Conservation (phyloP, 2,329 filamentous ascomycete species). For the Trichoderma koningiopsis region DNA sequence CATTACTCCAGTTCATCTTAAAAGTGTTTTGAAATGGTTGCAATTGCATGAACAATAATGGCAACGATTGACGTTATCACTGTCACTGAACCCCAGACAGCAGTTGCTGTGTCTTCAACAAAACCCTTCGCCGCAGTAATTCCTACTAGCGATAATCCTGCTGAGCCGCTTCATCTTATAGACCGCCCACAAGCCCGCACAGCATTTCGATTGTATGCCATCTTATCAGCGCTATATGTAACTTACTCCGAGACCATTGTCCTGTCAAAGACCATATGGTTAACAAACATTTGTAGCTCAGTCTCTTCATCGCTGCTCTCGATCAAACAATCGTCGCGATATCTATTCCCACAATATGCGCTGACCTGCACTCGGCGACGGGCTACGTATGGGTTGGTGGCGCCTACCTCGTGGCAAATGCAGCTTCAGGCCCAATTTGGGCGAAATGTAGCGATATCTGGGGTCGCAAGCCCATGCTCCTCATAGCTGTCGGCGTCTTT, state of each 20-base stretch:
- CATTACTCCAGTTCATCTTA: not conserved
- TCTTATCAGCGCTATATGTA: not conserved
- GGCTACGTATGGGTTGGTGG: not conserved
- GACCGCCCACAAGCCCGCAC: not conserved
- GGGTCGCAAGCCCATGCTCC: not conserved
- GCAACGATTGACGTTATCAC: not conserved
- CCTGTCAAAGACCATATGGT: not conserved
- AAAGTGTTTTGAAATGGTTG: not conserved
- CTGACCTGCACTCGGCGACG: not conserved
- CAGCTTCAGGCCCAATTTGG: not conserved
- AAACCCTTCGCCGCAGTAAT: not conserved
- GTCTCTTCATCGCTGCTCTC: not conserved
- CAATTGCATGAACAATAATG: not conserved
- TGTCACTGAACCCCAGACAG: not conserved
- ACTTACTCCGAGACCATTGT: not conserved
- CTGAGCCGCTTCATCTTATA: not conserved
- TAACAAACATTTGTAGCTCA: not conserved
- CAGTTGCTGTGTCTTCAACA: not conserved
- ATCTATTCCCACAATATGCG: not conserved
- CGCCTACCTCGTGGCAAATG: not conserved
- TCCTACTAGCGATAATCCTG: not conserved
- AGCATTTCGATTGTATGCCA: not conserved
- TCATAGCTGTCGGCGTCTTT: not conserved
- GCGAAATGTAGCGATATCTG: not conserved
- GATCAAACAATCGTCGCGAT: not conserved